Base-by-base conservation (phyloP, 495 filamentous ascomycete species). In the Penicillium argentinense region DNA sequence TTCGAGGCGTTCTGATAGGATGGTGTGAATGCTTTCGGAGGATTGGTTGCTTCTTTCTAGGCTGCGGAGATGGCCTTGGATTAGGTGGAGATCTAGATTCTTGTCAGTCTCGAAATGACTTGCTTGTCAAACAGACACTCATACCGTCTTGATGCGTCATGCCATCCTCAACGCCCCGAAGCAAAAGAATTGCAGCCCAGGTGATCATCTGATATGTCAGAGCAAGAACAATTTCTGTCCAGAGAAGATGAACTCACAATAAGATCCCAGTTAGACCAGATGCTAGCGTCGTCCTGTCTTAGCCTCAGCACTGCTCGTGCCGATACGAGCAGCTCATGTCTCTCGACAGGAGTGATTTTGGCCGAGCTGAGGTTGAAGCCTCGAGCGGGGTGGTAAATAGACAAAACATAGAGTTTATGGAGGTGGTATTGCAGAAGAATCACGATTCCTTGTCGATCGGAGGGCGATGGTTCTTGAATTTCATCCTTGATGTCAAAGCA, bases 251-350 rank as follows among this genome's bases (percentile, higher is more conserved):
- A 39, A 42, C 57, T 51, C 23, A 66, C 63, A 13, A 72, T 58
- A 23, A 72, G 42, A 47, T 72, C 69, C 67, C 69, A 72, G 27
- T 72, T 71, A 0, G 67, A 69, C 69, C 69, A 71, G 26, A 71
- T 71, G 9, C 64, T 67, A 11, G 66, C 54, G 42, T 72, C 67
- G 40, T 72, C 62, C 28, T 64, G 56, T 30, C 68, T 53, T 9
- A 72, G 42, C 25, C 62, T 56, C 25, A 72, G 41, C 5, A 69
- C 64, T 6, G 67, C 60, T 16, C 67, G 51, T 7, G 69, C 67
- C 18, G 69, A 71, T 1, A 71, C 60, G 4, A 72, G 49, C 9
- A 72, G 37, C 28, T 71, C 67, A 33, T 69, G 62, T 47, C 66
- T 54, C 28, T 72, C 67, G 9, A 56, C 47, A 0, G 64, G 51